Base-by-base conservation (phyloP, 257 asterid genomes). In the Echium plantagineum region DNA sequence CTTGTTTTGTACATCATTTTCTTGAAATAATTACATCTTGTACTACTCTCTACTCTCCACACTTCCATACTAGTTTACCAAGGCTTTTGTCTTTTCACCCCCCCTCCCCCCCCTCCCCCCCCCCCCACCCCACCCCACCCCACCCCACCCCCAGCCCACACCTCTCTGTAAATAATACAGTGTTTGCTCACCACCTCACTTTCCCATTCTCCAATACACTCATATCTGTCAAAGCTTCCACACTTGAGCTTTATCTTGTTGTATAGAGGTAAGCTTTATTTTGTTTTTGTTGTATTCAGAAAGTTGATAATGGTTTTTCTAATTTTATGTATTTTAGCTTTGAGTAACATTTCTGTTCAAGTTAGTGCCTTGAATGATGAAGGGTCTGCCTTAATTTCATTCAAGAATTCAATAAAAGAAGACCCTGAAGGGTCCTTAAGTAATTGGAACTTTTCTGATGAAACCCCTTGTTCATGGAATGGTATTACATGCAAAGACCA, bases 381-480 rank as follows among this genome's bases (percentile, higher is more conserved):
- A 63, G 97, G 95, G 0, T 0, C 60, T 77, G 87, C 96, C 32
- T 81, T 90, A 26, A 56, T 81, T 57, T 71, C 94, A 24, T 83
- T 90, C 72, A 90, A 87, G 74, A 64, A 69, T 1, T 75, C 89
- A 32, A 77, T 87, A 53, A 66, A 49, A 35, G 67, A 74, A 56
- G 96, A 87, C 84, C 94, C 94, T 54, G 77, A 74, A 32, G 87
- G 86, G 64, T 77, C 96, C 24, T 75, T 90, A 58, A 77, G 28
- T 22, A 81, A 85, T 52, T 90, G 96, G 97, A 85, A 83, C 63
- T 58, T 28, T 61, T 80, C 91, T 46, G 89, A 90, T 71, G 87
- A 72, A 78, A 87, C 80, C 63, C 97, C 97, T 58, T 90, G 97
- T 80, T 80, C 78, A 4, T 90, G 97, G 97, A 90, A 87, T 73